Percentiles rank a stretch among this genome's conserved stretches.
Conservation (phyloP, 164 flowering plant genomes). For the Annona squamosa region DNA sequence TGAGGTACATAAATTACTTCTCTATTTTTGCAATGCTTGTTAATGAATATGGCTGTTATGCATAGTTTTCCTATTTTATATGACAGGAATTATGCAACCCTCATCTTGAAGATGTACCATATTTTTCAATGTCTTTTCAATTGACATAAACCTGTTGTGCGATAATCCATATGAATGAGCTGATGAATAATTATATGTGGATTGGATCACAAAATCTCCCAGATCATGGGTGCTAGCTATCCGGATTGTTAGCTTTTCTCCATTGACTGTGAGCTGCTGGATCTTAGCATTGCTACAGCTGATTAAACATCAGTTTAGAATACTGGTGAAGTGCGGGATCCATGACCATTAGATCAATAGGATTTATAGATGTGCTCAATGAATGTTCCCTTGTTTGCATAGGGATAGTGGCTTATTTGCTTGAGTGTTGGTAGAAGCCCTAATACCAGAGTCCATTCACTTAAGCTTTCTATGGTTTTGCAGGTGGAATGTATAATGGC, state of each 20-base stretch:
- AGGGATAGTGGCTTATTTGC: too few relatives aligned
- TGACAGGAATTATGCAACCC: neutral
- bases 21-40: too few relatives aligned
- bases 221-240: neutral
- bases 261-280: neutral
- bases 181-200: neutral
- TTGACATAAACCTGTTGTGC: neutral
- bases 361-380: neutral
- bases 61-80: neutral
- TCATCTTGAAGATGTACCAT: neutral
- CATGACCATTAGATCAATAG: neutral
- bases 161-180: neutral
- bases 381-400: too few relatives aligned
- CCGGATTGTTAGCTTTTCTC: neutral
- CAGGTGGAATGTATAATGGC: conserved; percentile 96
- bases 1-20: conserved; percentile 43
- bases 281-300: too few relatives aligned
- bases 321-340: too few relatives aligned
- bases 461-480: conserved; percentile 3
- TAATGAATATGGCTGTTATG: neutral
- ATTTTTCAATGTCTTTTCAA: neutral
- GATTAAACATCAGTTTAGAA: too few relatives aligned
- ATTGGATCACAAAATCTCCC: neutral
- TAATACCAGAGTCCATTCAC: too few relatives aligned
- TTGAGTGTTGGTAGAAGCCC: too few relatives aligned